A percentile compares a stretch with the other conserved stretches of the same genome.
phyloP scores from a whole-genome alignment of 2,329 filamentous ascomycete genomes.

The Diaporthe sp. region DNA sequence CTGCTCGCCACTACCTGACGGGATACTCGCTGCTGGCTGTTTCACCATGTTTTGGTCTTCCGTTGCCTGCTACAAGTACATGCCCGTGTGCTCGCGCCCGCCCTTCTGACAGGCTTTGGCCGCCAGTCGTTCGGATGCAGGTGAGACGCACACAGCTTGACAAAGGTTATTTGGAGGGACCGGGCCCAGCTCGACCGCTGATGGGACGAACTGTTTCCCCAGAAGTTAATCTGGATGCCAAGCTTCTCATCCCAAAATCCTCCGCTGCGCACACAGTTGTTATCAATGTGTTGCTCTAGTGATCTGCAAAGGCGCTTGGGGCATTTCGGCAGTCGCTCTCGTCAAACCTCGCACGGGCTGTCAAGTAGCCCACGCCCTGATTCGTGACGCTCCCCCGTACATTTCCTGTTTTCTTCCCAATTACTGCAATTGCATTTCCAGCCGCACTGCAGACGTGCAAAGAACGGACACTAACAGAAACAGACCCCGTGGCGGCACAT shows the following conservation, averaged over 20 bases:
- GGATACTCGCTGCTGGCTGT: conserved; percentile 23
- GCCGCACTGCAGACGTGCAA: neutral
- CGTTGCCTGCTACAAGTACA: neutral
- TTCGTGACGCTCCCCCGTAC: neutral
- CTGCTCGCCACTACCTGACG: neutral
- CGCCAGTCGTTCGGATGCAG: conserved; percentile 16
- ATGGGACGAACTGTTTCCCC: conserved; percentile 33
- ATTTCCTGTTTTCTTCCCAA: neutral
- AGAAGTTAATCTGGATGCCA: conserved; percentile 37
- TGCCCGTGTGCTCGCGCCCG: neutral
- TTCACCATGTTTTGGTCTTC: conserved; percentile 18
- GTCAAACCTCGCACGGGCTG: neutral
- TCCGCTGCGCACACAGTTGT: neutral
- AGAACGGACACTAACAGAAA: neutral
- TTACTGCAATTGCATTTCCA: neutral
- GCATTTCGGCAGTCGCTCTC: conserved; percentile 4
- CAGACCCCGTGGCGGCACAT: neutral
- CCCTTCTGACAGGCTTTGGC: neutral
- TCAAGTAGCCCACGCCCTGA: neutral
- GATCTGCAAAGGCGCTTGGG: conserved; percentile 3
- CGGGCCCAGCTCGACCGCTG: neutral
- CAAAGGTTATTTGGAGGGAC: conserved; percentile 33
- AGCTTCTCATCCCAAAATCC: conserved; percentile 16
- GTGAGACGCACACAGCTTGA: neutral
- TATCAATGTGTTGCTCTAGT: neutral